Evolutionary conservation across 2,329 filamentous ascomycete species (phyloP).

Genomic region (Botryotinia convoluta): DNA sequence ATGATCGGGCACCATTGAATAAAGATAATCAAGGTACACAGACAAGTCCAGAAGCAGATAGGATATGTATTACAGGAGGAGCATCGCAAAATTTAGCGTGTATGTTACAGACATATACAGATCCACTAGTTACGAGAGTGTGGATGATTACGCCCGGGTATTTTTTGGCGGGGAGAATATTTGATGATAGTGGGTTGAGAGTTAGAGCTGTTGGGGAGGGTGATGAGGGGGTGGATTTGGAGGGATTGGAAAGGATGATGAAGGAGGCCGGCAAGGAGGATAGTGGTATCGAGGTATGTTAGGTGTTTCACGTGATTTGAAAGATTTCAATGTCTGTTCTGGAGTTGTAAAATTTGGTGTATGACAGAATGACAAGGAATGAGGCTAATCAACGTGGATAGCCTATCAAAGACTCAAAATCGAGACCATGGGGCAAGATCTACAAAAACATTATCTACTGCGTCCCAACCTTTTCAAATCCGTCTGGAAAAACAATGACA

Average conservation of each 20-base stretch:
- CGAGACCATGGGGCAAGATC: conserved; percentile 64
- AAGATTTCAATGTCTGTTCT: not conserved
- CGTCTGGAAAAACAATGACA: conserved; percentile 79
- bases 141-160: conserved; percentile 85
- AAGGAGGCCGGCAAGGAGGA: conserved; percentile 21
- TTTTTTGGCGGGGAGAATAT: conserved; percentile 80
- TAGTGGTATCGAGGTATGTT: conserved; percentile 13
- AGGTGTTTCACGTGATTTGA: not conserved
- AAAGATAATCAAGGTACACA: not conserved
- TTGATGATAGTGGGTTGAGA: conserved; percentile 76
- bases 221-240: conserved; percentile 71
- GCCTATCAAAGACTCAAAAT: conserved; percentile 40
- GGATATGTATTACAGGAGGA: conserved; percentile 80
- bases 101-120: conserved; percentile 75
- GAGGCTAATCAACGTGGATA: conserved; percentile 7
- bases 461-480: conserved; percentile 87
- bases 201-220: conserved; percentile 74
- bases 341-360: not conserved
- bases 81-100: conserved; percentile 80
- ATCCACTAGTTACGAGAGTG: conserved; percentile 72
- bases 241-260: conserved; percentile 47
- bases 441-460: conserved; percentile 88
- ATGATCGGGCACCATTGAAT: not conserved
- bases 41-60: conserved; percentile 38
- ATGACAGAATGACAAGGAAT: not conserved